These are phyloP conservation scores for Capronia americana DNA, from an alignment of 2,329 filamentous ascomycete species.

Conservation along the genomic window DNA sequence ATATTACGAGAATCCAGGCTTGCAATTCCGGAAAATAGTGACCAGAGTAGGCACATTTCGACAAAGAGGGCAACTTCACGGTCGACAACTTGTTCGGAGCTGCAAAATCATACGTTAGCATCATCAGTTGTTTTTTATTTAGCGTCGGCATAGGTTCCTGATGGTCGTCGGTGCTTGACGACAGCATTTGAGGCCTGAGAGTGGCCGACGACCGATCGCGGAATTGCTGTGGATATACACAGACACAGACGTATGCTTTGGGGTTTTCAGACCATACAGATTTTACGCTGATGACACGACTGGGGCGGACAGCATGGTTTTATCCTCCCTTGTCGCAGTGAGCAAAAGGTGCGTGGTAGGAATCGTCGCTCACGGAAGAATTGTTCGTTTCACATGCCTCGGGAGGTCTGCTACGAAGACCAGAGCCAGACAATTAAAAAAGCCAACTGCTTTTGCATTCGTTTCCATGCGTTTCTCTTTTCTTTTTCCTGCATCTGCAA, in stretches of 20 bases:
- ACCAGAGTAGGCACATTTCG: neutral
- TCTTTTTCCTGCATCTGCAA: neutral
- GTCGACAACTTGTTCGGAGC: neutral
- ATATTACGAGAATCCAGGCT: neutral
- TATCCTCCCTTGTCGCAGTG: neutral
- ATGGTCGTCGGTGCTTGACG: neutral
- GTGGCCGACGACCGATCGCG: neutral
- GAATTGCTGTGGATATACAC: neutral
- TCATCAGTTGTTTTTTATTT: conserved; percentile 2
- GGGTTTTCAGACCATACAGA: conserved; percentile 22
- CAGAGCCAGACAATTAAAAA: conserved; percentile 1
- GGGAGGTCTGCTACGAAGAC: conserved; percentile 4
- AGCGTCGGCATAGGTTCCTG: neutral
- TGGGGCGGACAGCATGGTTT: conserved; percentile 9
- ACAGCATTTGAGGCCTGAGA: neutral
- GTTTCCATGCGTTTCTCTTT: neutral
- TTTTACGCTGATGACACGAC: conserved; percentile 18
- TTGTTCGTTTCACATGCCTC: neutral
- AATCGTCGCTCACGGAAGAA: neutral
- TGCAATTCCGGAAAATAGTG: neutral
- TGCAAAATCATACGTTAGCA: conserved; percentile 17
- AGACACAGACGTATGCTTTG: conserved; percentile 15
- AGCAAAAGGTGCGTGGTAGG: neutral
- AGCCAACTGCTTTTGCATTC: neutral
- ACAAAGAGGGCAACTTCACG: neutral